Percentiles rank a stretch among this genome's conserved stretches.
Conservation (phyloP, 768 basidiomycete genomes). For the Porpolomopsis calyptriformis region DNA sequence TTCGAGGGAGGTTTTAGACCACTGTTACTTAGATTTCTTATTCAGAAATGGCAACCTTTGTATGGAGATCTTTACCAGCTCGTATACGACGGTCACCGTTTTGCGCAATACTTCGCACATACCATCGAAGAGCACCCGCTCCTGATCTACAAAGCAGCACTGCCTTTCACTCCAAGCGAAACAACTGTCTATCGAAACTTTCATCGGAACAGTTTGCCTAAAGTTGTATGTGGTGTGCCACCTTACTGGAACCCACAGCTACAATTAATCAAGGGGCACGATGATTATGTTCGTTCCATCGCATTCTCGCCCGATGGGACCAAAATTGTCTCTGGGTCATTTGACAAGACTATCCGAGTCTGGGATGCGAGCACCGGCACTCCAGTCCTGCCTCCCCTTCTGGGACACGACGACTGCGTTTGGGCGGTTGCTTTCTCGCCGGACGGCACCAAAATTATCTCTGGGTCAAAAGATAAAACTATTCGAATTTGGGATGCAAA, state of each 20-base stretch:
- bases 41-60: too few species aligned
- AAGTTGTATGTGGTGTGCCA: slow-evolving; percentile 4
- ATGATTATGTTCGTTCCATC: slow-evolving; percentile 3
- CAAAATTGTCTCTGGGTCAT: background rate
- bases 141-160: background rate
- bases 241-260: background rate
- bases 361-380: slow-evolving; percentile 1
- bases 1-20: too few species aligned
- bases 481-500: slow-evolving; percentile 13
- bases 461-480: slow-evolving; percentile 11
- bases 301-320: slow-evolving; percentile 1
- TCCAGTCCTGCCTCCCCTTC: background rate
- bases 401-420: background rate
- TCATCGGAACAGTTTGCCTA: background rate
- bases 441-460: slow-evolving; percentile 11
- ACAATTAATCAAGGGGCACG: background rate
- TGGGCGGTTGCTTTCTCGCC: slow-evolving; percentile 12
- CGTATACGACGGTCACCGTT: background rate
- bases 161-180: too few species aligned
- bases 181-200: too few species aligned
- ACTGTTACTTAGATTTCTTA: too few species aligned
- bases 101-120: background rate
- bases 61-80: too few species aligned
- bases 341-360: background rate
- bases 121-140: background rate